Evolutionary conservation across 306 rosid genomes (phyloP), one percentile per base, ranked within the genome.

Genomic region (Cucurbita maxima): DNA sequence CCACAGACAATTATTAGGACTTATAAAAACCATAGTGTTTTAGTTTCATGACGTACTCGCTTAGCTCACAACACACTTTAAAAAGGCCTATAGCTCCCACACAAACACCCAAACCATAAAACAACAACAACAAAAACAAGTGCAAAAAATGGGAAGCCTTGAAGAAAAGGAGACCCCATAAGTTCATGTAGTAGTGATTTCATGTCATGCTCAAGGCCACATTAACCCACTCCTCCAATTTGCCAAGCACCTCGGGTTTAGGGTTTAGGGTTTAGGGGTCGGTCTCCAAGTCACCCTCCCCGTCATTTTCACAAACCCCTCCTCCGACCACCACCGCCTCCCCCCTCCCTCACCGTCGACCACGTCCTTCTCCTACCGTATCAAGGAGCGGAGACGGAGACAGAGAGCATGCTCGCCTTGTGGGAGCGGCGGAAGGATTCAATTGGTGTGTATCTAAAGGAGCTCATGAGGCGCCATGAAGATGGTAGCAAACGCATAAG

Each of bases 191-290:
- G 48, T 80, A 10, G 69, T 72, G 5, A 18, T 80, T 5, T 80
- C 83, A 3, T 58, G 45, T 48, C 70, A 74, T 1, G 4, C 22
- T 6, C 83, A 80, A 61, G 80, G 83, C 45, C 83, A 80, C 75
- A 63, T 80, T 4, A 71, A 66, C 45, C 83, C 83, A 5, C 62
- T 80, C 45, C 74, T 80, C 11, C 77, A 80, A 55, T 80, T 80
- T 70, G 56, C 83, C 40, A 80, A 80, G 7, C 77, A 66, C 22
- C 48, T 77, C 0, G 58, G n/a, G n/a, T n/a, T n/a, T n/a, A n/a
- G n/a, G n/a, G n/a, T n/a, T n/a, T n/a, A n/a, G n/a, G n/a, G n/a
- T n/a, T n/a, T n/a, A n/a, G n/a, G n/a, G n/a, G n/a, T 34, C 48
- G 69, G 76, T 2, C 50, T 77, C 64, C 41, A 20, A 53, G 56